phyloP scores from a whole-genome alignment of 345 rosid genomes.

The Pseudoturritis turrita region DNA sequence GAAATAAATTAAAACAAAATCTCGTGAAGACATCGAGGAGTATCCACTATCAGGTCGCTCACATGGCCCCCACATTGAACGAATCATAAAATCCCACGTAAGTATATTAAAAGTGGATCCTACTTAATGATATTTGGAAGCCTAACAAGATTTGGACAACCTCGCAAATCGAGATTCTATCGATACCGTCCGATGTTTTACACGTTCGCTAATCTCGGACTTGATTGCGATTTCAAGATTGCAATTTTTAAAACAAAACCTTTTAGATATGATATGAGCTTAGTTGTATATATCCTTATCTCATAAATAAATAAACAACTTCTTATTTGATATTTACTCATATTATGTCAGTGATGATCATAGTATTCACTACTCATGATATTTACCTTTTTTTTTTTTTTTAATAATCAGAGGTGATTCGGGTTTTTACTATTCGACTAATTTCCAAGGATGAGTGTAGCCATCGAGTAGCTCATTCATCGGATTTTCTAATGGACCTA shows the following conservation, averaged over 20 bases:
- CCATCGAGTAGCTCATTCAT: too few species aligned
- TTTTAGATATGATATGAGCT: conserved; percentile 2
- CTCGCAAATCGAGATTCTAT: conserved; percentile 30
- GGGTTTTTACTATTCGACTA: too few species aligned
- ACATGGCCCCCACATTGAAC: conserved; percentile 29
- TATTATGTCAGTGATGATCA: not conserved
- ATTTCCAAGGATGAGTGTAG: too few species aligned
- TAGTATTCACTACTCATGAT: not conserved
- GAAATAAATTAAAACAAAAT: not conserved
- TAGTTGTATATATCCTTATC: conserved; percentile 17
- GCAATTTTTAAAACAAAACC: not conserved
- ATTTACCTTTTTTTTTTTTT: too few species aligned
- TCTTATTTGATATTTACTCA: not conserved
- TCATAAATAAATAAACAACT: not conserved
- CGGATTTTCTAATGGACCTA: too few species aligned
- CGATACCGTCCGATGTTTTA: conserved; percentile 40
- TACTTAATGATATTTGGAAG: not conserved
- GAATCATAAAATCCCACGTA: not conserved
- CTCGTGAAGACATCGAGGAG: conserved; percentile 14
- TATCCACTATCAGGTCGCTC: conserved; percentile 17
- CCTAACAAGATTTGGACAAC: conserved; percentile 23
- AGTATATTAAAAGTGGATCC: not conserved
- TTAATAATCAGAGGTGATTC: too few species aligned
- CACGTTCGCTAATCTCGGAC: conserved; percentile 26
- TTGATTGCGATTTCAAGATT: conserved; percentile 17